phyloP scores from a whole-genome alignment of 1,284 basidiomycete genomes.

The Ceratobasidium sp. region DNA sequence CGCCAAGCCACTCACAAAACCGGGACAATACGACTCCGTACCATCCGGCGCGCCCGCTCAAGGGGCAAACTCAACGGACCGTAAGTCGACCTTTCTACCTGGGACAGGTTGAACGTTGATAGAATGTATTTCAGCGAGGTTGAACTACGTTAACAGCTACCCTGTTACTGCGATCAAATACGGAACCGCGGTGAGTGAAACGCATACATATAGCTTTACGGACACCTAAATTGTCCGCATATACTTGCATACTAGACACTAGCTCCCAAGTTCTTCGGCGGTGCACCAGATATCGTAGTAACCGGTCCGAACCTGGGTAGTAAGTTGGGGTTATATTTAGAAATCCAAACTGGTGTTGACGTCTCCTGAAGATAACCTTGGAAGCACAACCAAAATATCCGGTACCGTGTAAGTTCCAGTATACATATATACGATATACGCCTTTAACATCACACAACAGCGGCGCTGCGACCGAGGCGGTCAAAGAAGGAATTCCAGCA shows the following conservation, averaged over 20 bases:
- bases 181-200: constrained; percentile 52
- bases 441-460: constrained; percentile 49
- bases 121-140: constrained; percentile 46
- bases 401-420: constrained; percentile 64
- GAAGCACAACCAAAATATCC: constrained; percentile 57
- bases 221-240: constrained; percentile 62
- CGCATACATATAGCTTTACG: constrained; percentile 8
- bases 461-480: constrained; percentile 65
- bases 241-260: constrained; percentile 65
- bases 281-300: constrained; percentile 64
- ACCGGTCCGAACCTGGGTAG: constrained; percentile 68
- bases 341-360: not conserved
- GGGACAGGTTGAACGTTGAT: not conserved
- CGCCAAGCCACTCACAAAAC: constrained; percentile 53
- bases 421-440: not conserved
- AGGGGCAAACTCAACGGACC: constrained; percentile 62
- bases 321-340: constrained; percentile 52
- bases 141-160: constrained; percentile 56
- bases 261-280: constrained; percentile 61
- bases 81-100: constrained; percentile 53
- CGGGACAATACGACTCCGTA: constrained; percentile 63
- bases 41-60: constrained; percentile 62
- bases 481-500: constrained; percentile 64
- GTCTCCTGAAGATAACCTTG: constrained; percentile 55
- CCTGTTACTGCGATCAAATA: constrained; percentile 52